Base-by-base conservation (phyloP, 2,329 filamentous ascomycete species). In the Ophioceras dolichostomum region DNA sequence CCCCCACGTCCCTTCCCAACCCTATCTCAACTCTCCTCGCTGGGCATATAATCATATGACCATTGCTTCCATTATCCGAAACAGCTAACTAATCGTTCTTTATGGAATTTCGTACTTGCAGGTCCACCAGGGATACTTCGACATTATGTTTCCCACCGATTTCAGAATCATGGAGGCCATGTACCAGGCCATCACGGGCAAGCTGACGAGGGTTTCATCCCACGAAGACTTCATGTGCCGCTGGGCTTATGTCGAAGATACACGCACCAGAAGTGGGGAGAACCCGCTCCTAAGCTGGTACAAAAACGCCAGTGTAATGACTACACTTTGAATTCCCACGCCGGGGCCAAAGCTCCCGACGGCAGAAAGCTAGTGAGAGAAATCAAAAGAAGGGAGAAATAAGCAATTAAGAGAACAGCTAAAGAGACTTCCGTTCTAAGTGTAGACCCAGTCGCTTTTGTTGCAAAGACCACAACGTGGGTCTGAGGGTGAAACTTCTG, bases 101-200 rank as follows among this genome's bases (percentile, higher is more conserved):
- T 13, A 32, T 13, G n/a, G n/a, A n/a, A n/a, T n/a, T n/a, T n/a
- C n/a, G n/a, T n/a, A n/a, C n/a, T n/a, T n/a, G n/a, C 21, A 93
- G 85, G 85, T 95, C 34, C 88, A 96, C 57, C 93, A 98, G 64
- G 93, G 91, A 32, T 96, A 94, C 61, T 98, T 98, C 55, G 93
- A 98, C 56, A 95, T 98, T 50, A 79, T 98, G 54, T 98, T 98
- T 63, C 91, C 91, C 0, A 98, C 91, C 10, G 83, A 98, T 59
- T 98, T 98, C 55, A 70, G 74, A 44, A 80, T 94, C 47, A 81
- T 91, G 60, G 87, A 96, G 59, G 79, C 86, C 49, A 77, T 96
- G 48, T 98, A 98, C 62, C 79, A 85, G 39, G 86, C 86, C 43
- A 77, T 96, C 49, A 98, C 91, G 0, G 89, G 89, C 22, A 91